Percentiles rank a stretch among this genome's conserved stretches.
Conservation (phyloP, 805 yeast genomes). For the Lipomyces starkeyi region DNA sequence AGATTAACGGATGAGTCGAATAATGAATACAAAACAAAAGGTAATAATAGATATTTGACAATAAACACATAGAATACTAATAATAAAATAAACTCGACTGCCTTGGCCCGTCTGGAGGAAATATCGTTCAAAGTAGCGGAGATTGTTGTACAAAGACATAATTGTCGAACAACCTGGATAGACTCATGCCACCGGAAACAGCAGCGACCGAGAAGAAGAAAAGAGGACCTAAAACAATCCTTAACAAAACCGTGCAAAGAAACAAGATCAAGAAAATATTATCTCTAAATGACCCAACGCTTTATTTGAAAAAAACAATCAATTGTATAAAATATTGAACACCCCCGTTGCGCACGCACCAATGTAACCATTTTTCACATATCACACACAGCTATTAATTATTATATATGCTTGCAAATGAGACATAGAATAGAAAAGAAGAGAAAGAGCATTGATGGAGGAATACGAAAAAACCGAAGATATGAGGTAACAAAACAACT, state of each 20-base stretch:
- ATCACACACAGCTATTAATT: neutral
- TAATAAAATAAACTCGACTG: no score
- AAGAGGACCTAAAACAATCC: neutral
- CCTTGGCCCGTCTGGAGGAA: no score
- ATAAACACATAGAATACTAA: no score
- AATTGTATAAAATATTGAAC: neutral
- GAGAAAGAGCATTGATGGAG: neutral
- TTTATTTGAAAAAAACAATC: neutral
- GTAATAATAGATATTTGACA: no score
- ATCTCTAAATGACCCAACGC: neutral
- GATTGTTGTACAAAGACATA: no score
- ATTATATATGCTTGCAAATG: slow-evolving; percentile 1
- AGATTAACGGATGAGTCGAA: no score
- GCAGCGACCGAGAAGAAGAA: neutral
- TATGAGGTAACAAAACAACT: neutral
- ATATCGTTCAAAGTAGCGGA: no score
- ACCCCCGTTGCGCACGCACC: slow-evolving; percentile 1
- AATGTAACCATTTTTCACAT: neutral
- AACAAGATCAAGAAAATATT: neutral
- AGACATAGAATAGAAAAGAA: neutral
- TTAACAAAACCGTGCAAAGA: slow-evolving; percentile 4
- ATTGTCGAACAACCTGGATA: no score
- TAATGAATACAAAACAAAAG: no score
- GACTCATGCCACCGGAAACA: no score
- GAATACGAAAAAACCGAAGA: neutral